phyloP scores from a whole-genome alignment of 257 asterid genomes.

The Rubia yunnanensis region DNA sequence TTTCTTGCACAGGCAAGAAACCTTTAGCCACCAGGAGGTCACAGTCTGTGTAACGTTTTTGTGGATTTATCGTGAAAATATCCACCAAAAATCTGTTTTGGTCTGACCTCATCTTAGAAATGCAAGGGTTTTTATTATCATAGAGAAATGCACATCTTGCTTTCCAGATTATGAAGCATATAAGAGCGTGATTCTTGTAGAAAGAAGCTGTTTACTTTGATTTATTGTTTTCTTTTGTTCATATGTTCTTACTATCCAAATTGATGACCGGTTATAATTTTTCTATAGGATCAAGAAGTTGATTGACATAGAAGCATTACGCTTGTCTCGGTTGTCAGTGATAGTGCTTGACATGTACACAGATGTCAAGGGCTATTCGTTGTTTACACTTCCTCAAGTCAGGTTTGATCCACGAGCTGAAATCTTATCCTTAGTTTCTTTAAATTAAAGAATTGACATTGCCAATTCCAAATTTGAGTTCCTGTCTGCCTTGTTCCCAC shows the following conservation, averaged over 20 bases:
- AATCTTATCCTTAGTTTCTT: background rate
- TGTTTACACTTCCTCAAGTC: slow-evolving; percentile 91
- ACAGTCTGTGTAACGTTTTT: too few species aligned
- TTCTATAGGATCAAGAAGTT: slow-evolving; percentile 72
- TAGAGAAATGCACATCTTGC: too few species aligned
- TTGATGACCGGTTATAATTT: background rate
- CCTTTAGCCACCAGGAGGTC: too few species aligned
- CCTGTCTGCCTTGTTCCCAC: background rate
- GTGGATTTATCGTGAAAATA: too few species aligned
- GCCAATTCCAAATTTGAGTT: background rate
- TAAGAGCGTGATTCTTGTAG: too few species aligned
- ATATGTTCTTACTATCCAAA: slow-evolving; percentile 2
- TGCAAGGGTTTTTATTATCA: too few species aligned
- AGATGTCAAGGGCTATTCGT: slow-evolving; percentile 89
- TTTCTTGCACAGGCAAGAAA: too few species aligned
- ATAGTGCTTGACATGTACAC: slow-evolving; percentile 78
- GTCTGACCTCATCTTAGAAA: too few species aligned
- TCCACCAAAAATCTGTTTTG: too few species aligned
- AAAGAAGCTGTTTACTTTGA: background rate
- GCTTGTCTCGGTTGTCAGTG: slow-evolving; percentile 65
- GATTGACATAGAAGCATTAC: slow-evolving; percentile 74
- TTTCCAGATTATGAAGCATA: too few species aligned
- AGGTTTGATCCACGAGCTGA: slow-evolving; percentile 39
- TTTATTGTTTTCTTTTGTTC: background rate
- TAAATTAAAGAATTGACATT: background rate